Conservation (phyloP, 179 eudicot species). For the Amaranthus tricolor region DNA sequence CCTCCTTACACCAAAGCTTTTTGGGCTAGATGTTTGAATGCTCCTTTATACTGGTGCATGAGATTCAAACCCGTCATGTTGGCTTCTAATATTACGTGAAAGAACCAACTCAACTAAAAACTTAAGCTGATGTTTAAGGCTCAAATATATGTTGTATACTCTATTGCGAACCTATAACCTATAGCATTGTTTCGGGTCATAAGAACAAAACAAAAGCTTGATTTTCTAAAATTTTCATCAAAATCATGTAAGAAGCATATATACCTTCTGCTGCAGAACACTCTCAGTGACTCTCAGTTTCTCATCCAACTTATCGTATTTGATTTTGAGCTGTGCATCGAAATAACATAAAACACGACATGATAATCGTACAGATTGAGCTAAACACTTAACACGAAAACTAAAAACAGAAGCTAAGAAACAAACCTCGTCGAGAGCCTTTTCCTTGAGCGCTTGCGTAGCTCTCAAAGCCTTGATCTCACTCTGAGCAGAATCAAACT, state of each 20-base stretch:
- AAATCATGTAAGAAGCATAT: constrained; percentile 18
- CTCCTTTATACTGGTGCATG: too few species aligned
- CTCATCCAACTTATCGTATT: constrained; percentile 52
- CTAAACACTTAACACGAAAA: not conserved
- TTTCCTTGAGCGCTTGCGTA: constrained; percentile 60
- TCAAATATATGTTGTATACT: too few species aligned
- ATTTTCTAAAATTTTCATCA: not conserved
- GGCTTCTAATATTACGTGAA: too few species aligned
- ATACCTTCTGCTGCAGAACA: constrained; percentile 77
- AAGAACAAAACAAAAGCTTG: too few species aligned
- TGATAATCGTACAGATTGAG: not conserved
- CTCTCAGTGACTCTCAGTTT: constrained; percentile 52
- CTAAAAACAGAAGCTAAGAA: not conserved
- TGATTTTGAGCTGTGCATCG: constrained; percentile 51
- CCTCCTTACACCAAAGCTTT: too few species aligned
- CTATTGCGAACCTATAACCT: too few species aligned
- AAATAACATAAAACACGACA: not conserved
- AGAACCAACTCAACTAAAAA: too few species aligned
- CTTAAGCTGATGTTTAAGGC: too few species aligned
- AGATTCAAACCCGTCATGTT: too few species aligned
- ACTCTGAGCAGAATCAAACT: constrained; percentile 56
- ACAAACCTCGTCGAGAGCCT: constrained; percentile 81
- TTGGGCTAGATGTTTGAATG: too few species aligned
- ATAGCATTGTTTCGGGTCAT: too few species aligned
- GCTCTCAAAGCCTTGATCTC: constrained; percentile 78